phyloP scores from a whole-genome alignment of 2,329 filamentous ascomycete genomes.

The Fusarium sp. region DNA sequence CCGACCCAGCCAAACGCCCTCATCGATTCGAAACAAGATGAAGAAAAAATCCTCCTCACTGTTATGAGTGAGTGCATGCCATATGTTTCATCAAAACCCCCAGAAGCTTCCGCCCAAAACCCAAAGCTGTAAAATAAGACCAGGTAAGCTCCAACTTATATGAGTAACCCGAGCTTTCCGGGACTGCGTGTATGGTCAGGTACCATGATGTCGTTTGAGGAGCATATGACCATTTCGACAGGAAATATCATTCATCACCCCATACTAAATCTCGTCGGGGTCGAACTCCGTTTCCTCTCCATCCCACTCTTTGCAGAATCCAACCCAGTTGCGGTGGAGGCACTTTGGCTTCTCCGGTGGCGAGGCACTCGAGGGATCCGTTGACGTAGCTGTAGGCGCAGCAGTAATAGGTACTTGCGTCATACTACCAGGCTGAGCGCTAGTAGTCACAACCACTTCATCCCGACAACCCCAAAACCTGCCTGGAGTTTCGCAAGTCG shows the following conservation, averaged over 20 bases:
- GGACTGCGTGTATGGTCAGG: background rate
- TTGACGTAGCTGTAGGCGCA: conserved; percentile 45
- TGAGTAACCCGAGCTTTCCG: background rate
- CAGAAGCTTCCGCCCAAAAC: background rate
- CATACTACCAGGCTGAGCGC: conserved; percentile 47
- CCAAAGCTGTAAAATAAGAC: background rate
- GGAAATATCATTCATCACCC: background rate
- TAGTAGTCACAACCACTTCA: conserved; percentile 44
- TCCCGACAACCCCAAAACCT: conserved; percentile 68
- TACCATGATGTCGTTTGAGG: background rate
- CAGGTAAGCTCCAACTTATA: background rate
- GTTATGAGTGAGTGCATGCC: conserved; percentile 9
- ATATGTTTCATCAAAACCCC: background rate
- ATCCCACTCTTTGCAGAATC: conserved; percentile 54
- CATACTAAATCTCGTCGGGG: conserved; percentile 47
- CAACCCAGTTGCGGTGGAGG: conserved; percentile 53
- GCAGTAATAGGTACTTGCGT: conserved; percentile 44
- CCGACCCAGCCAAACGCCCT: conserved; percentile 21
- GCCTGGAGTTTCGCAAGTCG: conserved; percentile 62
- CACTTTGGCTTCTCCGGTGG: conserved; percentile 47
- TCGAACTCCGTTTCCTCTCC: conserved; percentile 36
- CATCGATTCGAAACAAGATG: conserved; percentile 5
- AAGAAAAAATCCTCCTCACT: conserved; percentile 19
- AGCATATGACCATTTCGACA: background rate
- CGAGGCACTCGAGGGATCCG: conserved; percentile 37